Conservation (phyloP, 2,329 filamentous ascomycete species). For the Coniella lustricola region DNA sequence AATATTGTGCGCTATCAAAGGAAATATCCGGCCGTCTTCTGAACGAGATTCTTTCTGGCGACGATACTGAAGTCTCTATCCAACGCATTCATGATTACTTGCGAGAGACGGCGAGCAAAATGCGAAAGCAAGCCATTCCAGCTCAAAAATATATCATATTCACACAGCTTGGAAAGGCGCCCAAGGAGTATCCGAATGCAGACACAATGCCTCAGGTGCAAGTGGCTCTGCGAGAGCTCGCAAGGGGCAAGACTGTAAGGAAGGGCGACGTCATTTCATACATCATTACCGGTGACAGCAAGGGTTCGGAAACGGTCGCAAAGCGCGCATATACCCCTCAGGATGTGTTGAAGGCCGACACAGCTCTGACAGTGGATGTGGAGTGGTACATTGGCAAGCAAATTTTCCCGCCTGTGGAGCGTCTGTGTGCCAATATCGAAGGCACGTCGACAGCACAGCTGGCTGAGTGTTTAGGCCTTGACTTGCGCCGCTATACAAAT, state of each 20-base stretch:
- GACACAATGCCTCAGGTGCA: slow-evolving; percentile 96
- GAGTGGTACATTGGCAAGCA: slow-evolving; percentile 98
- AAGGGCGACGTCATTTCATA: slow-evolving; percentile 96
- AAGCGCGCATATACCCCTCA: slow-evolving; percentile 85
- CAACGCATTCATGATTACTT: slow-evolving; percentile 91
- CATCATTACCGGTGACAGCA: slow-evolving; percentile 73
- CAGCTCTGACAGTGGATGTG: slow-evolving; percentile 75
- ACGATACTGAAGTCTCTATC: slow-evolving; percentile 82
- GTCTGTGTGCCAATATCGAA: slow-evolving; percentile 90
- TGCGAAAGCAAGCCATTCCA: slow-evolving; percentile 73
- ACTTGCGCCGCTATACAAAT: slow-evolving; percentile 69
- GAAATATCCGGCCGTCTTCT: slow-evolving; percentile 85
- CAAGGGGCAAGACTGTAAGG: slow-evolving; percentile 78
- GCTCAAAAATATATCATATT: slow-evolving; percentile 92
- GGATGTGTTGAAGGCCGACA: slow-evolving; percentile 73
- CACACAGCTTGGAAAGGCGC: slow-evolving; percentile 91
- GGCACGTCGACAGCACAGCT: slow-evolving; percentile 87
- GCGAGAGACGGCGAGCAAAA: slow-evolving; percentile 72
- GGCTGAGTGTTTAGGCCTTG: slow-evolving; percentile 88
- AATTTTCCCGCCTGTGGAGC: slow-evolving; percentile 94
- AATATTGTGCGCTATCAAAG: slow-evolving; percentile 93
- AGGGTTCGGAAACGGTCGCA: slow-evolving; percentile 62
- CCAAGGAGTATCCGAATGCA: slow-evolving; percentile 87
- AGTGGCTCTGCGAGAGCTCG: slow-evolving; percentile 82
- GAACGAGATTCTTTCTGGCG: slow-evolving; percentile 90